These are phyloP conservation scores for Chrysochromulina tobinii DNA, from an alignment of 78 protist genomes.

Conservation along the genomic window DNA sequence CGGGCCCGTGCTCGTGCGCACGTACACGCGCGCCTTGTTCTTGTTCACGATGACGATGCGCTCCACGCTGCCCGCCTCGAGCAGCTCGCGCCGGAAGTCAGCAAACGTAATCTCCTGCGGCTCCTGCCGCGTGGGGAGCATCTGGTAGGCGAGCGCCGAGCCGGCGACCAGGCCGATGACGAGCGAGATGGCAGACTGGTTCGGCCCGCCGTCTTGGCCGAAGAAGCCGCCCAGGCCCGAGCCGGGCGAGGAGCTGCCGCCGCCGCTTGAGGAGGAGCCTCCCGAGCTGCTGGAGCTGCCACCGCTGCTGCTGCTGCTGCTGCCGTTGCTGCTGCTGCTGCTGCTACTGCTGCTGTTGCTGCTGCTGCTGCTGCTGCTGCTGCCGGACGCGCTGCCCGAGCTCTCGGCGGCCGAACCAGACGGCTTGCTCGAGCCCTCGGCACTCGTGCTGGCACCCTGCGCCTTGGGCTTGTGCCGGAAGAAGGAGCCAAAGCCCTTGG, in stretches of 20 bases:
- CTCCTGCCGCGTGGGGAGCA: background rate
- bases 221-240: background rate
- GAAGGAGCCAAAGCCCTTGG: conserved; percentile 15
- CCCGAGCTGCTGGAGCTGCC: background rate
- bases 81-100: background rate
- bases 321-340: background rate
- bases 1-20: background rate
- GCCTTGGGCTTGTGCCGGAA: background rate
- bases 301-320: background rate
- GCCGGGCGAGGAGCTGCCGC: background rate
- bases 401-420: background rate
- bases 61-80: conserved; percentile 28
- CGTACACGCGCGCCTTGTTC: background rate
- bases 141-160: background rate
- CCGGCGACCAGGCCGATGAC: background rate
- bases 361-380: background rate
- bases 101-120: conserved; percentile 29
- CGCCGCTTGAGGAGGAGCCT: background rate
- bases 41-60: conserved; percentile 33
- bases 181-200: background rate
- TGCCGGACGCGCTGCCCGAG: background rate
- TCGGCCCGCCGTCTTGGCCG: background rate
- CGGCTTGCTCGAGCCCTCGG: background rate
- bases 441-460: background rate
- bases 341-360: background rate